These are phyloP conservation scores for Annulohypoxylon stygium DNA, from an alignment of 495 filamentous ascomycete genomes.

Conservation along the genomic window DNA sequence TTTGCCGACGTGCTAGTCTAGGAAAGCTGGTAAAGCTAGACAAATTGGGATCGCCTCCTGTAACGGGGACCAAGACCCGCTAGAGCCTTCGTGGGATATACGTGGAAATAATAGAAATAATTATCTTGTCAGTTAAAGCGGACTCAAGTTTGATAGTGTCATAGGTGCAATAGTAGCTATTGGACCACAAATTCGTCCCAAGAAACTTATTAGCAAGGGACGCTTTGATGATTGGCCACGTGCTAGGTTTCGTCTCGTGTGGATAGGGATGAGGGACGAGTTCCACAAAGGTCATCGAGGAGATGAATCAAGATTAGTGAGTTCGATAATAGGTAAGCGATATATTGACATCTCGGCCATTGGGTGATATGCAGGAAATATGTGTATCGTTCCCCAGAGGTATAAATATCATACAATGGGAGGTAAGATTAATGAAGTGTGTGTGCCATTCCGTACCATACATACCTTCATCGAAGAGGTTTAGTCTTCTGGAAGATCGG, in stretches of 20 bases:
- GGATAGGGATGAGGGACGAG: neutral
- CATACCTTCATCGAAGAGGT: constrained; percentile 4
- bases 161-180: neutral
- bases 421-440: constrained; percentile 24
- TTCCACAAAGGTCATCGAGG: neutral
- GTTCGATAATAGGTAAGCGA: constrained; percentile 9
- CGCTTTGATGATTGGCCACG: constrained; percentile 22
- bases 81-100: constrained; percentile 11
- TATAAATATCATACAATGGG: constrained; percentile 12
- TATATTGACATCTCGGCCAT: constrained; percentile 11
- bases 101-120: constrained; percentile 16
- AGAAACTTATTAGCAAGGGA: constrained; percentile 7
- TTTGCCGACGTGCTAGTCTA: constrained; percentile 30
- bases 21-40: constrained; percentile 8
- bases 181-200: constrained; percentile 18
- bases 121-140: constrained; percentile 21
- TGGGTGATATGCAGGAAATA: neutral
- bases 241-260: constrained; percentile 19
- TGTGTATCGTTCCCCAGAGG: neutral
- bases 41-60: constrained; percentile 33
- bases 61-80: constrained; percentile 25
- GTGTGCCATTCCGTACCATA: neutral
- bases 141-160: constrained; percentile 1
- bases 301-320: constrained; percentile 20
- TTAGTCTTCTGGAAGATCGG: constrained; percentile 42